Base-by-base conservation (phyloP, 345 rosid species). In the Tarenaya hassleriana region DNA sequence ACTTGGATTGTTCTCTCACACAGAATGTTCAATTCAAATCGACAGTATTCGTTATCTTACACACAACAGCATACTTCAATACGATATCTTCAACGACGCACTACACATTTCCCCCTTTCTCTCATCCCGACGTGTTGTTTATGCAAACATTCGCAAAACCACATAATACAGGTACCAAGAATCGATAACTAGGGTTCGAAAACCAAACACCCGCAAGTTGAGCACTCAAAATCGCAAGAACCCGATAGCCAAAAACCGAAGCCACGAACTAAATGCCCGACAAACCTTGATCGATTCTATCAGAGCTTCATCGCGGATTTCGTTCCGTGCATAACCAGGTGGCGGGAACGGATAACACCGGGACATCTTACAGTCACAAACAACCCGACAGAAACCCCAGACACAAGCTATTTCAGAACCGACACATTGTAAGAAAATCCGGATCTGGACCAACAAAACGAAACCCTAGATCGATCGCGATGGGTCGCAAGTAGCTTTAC, bases 331-430 rank as follows among this genome's bases (percentile, higher is more conserved):
- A 46, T 64, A 65, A 13, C 75, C 74, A 56, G 68, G 83, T 45
- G 75, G 83, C 52, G 76, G 79, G 61, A 59, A 80, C 44, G 82
- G 83, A 68, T 59, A 80, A 68, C 89, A 82, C 44, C 89, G 81
- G 47, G 89, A 79, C 89, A 82, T 61, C 51, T 42, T 34, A 20
- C 56, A 50, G 47, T 49, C 50, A 60, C 64, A 18, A 19, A 16
- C 13, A 13, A 58, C 38, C 47, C 47, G 34, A 60, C 0, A 3
- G 19, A 3, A 38, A 34, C 43, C 37, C 44, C n/a, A 24, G 29
- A 24, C 29, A 24, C 29, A 24, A 24, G 29, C 29, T 2, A 24
- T 24, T 24, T 24, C 29, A 24, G 29, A 5, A 24, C 29, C 29
- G 29, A 24, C 5, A 2, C 29, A 5, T 24, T 24, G n/a, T 24